phyloP scores from a whole-genome alignment of 495 filamentous ascomycete genomes.

The Penicillium tannophilum region DNA sequence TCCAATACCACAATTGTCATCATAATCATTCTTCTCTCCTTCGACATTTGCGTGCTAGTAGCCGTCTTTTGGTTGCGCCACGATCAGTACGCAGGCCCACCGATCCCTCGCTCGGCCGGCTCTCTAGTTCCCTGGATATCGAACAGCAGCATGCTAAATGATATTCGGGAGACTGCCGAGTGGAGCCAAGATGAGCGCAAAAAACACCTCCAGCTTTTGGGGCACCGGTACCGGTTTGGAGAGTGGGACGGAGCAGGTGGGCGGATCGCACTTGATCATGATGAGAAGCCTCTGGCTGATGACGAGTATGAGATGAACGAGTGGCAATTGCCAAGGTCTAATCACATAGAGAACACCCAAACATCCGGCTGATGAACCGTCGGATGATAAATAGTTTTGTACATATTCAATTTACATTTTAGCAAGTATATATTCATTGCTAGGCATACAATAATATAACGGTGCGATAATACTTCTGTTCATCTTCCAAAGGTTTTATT shows the following conservation, averaged over 20 bases:
- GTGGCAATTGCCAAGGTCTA: not conserved
- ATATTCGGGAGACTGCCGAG: slow-evolving; percentile 5
- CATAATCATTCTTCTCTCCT: slow-evolving; percentile 23
- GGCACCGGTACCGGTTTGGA: slow-evolving; percentile 6
- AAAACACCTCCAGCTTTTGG: slow-evolving; percentile 3
- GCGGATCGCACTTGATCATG: slow-evolving; percentile 8
- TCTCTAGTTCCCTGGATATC: slow-evolving; percentile 29
- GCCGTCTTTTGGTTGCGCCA: slow-evolving; percentile 21
- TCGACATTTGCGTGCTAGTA: slow-evolving; percentile 23
- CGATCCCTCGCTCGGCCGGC: slow-evolving; percentile 25
- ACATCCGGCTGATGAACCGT: not conserved
- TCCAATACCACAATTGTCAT: slow-evolving; percentile 22
- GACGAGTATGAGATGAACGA: slow-evolving; percentile 1
- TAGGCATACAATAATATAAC: not conserved
- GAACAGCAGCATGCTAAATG: slow-evolving; percentile 20
- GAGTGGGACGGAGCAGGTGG: not conserved
- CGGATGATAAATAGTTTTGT: not conserved
- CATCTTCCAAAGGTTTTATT: too few relatives aligned
- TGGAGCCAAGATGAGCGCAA: slow-evolving; percentile 1
- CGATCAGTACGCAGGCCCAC: slow-evolving; percentile 22
- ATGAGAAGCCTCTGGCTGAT: slow-evolving; percentile 3
- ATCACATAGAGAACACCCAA: not conserved
- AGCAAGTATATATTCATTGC: not conserved
- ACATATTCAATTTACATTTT: not conserved
- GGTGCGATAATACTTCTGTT: too few relatives aligned